phyloP scores from a whole-genome alignment of 768 basidiomycete species.

The Leccinum longicurvipes region DNA sequence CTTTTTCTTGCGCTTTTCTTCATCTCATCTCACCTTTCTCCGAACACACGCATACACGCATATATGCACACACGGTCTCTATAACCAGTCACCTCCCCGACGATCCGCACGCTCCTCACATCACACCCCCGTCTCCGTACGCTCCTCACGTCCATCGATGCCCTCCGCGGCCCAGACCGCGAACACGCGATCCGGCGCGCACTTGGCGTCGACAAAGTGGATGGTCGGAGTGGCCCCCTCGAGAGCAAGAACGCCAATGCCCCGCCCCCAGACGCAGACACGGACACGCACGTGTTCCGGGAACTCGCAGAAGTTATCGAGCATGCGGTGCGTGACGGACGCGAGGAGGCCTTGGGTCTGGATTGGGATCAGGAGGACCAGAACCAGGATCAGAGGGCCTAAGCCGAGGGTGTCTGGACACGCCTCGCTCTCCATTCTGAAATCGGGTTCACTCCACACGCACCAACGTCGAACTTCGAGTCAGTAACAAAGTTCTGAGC shows the following conservation, averaged over 20 bases:
- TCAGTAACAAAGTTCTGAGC: too few relatives aligned
- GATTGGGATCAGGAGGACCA: conserved; percentile 49
- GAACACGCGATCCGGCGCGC: conserved; percentile 63
- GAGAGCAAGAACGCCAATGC: conserved; percentile 10
- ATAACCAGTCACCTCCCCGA: conserved; percentile 58
- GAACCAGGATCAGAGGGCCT: too few relatives aligned
- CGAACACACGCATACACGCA: too few relatives aligned
- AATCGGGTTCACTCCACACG: background rate
- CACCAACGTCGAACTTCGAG: background rate
- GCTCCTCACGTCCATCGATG: conserved; percentile 57
- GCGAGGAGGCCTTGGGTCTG: conserved; percentile 51
- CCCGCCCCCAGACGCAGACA: conserved; percentile 44
- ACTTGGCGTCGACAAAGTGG: conserved; percentile 48
- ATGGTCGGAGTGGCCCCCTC: conserved; percentile 34
- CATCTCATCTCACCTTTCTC: too few relatives aligned
- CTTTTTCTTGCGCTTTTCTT: background rate
- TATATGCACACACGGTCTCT: too few relatives aligned
- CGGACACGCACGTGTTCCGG: conserved; percentile 41
- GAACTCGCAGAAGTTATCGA: conserved; percentile 68
- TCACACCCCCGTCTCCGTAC: conserved; percentile 49
- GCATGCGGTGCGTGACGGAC: conserved; percentile 55
- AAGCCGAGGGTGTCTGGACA: too few relatives aligned
- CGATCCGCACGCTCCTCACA: conserved; percentile 52
- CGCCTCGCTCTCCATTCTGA: background rate
- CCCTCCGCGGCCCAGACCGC: conserved; percentile 58